Evolutionary conservation across 2,329 filamentous ascomycete species (phyloP), one percentile per base, ranked within the genome.

Genomic region (Atkinsonella texensis): DNA sequence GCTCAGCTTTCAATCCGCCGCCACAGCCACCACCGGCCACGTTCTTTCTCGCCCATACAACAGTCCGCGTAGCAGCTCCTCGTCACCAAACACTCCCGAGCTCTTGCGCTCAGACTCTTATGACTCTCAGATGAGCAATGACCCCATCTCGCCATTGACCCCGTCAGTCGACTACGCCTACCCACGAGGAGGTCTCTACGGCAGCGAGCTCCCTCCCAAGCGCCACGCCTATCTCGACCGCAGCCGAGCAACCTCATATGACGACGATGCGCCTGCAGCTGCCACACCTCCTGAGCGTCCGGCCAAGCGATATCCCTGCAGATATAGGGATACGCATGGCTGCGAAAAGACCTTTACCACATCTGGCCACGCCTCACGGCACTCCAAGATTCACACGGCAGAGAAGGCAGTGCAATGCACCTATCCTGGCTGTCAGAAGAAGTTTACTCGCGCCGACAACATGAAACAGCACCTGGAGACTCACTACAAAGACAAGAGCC

Each of bases 381-480:
- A 91, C 65, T 86, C 85, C 54, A 89, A 89, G 67, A 89, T 89
- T 62, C 87, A 91, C 71, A 88, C 84, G 1, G 84, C 84, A 47
- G 85, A 88, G 68, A 90, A 90, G 70, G 82, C 82, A 13, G 84
- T 88, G 20, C 79, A 75, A 39, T 84, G 80, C 68, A 75, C 81
- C 33, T 86, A 77, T 60, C 70, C 75, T 0, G 84, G 84, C 54
- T 90, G 86, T 71, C 78, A 80, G 66, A 89, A 89, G 70, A 86
- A 85, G 61, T 90, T 90, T 60, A 89, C 85, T 11, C 83, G 86
- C 56, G 83, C 84, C 59, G 86, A 90, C 73, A 90, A 90, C 72
- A 90, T 90, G 86, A 88, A 89, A 74, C 86, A 89, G 69, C 86
- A 90, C 61, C 76, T 87, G 32, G 80, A 87, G 60, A 89, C 85